Evolutionary conservation across 495 filamentous ascomycete species (phyloP).

Genomic region (Terfezia boudieri): DNA sequence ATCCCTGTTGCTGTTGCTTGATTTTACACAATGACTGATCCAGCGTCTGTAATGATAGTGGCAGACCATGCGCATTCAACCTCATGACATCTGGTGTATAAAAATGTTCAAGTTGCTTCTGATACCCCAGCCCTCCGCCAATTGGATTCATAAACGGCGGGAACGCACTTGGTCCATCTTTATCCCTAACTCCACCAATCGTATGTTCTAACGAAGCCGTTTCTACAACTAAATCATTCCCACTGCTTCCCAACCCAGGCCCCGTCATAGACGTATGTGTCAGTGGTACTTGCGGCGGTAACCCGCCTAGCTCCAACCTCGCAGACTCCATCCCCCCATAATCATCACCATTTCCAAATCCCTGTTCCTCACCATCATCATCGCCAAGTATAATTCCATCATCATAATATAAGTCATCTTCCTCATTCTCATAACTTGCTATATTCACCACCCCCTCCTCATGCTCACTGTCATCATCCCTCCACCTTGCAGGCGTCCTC

Average conservation of each 20-base stretch:
- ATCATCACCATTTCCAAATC: conserved; percentile 10
- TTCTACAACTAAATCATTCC: too few species aligned
- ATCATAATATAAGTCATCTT: conserved; percentile 66
- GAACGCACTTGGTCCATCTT: neutral
- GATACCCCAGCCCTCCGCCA: conserved; percentile 15
- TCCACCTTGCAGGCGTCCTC: conserved; percentile 7
- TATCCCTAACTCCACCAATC: neutral
- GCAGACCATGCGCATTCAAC: conserved; percentile 15
- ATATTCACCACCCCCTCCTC: conserved; percentile 25
- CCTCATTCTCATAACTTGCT: conserved; percentile 20
- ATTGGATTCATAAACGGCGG: conserved; percentile 17
- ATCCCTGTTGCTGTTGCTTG: conserved; percentile 16
- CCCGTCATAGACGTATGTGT: too few species aligned
- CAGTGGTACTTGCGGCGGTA: too few species aligned
- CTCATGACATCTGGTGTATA: conserved; percentile 8
- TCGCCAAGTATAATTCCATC: conserved; percentile 41
- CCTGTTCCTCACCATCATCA: conserved; percentile 30
- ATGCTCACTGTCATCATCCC: conserved; percentile 16
- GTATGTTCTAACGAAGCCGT: neutral
- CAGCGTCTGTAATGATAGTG: conserved; percentile 14
- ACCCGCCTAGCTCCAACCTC: too few species aligned
- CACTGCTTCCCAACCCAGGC: too few species aligned
- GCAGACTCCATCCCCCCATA: too few species aligned
- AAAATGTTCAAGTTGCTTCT: conserved; percentile 1
- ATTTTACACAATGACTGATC: conserved; percentile 15